phyloP scores from a whole-genome alignment of 2,329 filamentous ascomycete genomes.

The Sodiomyces alkalinus region DNA sequence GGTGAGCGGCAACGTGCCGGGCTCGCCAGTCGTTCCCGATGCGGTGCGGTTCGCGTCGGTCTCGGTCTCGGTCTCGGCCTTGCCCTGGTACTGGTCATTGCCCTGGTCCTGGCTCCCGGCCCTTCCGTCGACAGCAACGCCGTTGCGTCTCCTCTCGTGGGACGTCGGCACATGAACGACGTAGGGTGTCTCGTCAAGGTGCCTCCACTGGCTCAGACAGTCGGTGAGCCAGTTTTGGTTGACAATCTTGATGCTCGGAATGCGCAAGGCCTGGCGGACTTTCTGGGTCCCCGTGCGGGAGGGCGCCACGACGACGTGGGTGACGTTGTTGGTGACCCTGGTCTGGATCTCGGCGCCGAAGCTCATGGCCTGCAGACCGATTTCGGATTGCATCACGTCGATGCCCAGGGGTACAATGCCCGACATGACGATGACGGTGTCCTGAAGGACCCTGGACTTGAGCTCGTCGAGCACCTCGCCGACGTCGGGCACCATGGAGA shows the following conservation, averaged over 20 bases:
- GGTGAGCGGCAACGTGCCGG: constrained; percentile 8
- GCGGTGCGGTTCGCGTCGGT: constrained; percentile 14
- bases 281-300: constrained; percentile 72
- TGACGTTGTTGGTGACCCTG: constrained; percentile 46
- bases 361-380: constrained; percentile 70
- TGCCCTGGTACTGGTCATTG: too few relatives aligned
- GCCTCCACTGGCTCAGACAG: constrained; percentile 71
- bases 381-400: constrained; percentile 68
- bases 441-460: constrained; percentile 61
- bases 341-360: constrained; percentile 59
- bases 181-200: constrained; percentile 64
- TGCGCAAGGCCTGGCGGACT: constrained; percentile 70
- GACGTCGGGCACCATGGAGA: constrained; percentile 61
- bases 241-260: constrained; percentile 76
- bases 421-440: constrained; percentile 71
- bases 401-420: constrained; percentile 76
- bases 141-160: constrained; percentile 36
- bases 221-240: constrained; percentile 80
- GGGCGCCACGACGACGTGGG: constrained; percentile 59
- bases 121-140: constrained; percentile 16
- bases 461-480: constrained; percentile 70
- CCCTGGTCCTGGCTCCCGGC: too few relatives aligned
- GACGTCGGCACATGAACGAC: constrained; percentile 62
- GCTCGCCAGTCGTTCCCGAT: not conserved
- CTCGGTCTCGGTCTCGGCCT: constrained; percentile 9